Evolutionary conservation across 1,284 basidiomycete genomes (phyloP).

Genomic region (Ceratorhiza oryzae-sativae): DNA sequence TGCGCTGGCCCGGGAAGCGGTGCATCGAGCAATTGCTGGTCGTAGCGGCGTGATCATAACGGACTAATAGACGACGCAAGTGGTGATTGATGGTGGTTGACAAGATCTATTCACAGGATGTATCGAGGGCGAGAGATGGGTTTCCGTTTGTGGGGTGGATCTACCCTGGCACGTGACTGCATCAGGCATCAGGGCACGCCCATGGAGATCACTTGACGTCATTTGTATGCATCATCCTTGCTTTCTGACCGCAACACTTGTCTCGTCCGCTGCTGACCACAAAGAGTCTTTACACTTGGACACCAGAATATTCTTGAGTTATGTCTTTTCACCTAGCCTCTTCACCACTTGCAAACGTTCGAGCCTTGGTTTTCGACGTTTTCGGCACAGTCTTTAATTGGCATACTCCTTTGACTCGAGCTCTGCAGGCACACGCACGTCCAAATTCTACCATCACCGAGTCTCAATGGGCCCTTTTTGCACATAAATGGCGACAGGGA

Average conservation of each 20-base stretch:
- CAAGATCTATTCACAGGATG: slow-evolving; percentile 8
- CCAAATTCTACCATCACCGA: slow-evolving; percentile 24
- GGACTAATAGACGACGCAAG: not conserved
- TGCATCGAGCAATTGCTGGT: not conserved
- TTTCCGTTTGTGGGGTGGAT: not conserved
- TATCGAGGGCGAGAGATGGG: not conserved
- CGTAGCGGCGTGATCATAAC: slow-evolving; percentile 7
- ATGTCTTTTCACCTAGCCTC: not conserved
- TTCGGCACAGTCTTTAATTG: slow-evolving; percentile 45
- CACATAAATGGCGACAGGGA: slow-evolving; percentile 42
- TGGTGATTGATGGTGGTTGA: slow-evolving; percentile 6
- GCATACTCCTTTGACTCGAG: slow-evolving; percentile 43
- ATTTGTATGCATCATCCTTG: slow-evolving; percentile 19
- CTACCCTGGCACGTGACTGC: slow-evolving; percentile 17
- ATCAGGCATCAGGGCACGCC: slow-evolving; percentile 11
- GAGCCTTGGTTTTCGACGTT: slow-evolving; percentile 23
- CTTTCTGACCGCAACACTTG: not conserved
- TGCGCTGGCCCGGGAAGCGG: not conserved
- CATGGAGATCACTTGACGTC: slow-evolving; percentile 26
- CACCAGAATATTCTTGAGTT: too few species aligned
- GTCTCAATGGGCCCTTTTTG: slow-evolving; percentile 37
- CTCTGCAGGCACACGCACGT: slow-evolving; percentile 32
- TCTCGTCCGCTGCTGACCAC: not conserved
- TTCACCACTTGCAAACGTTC: not conserved
- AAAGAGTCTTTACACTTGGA: too few species aligned